phyloP scores from a whole-genome alignment of 176 grass and related monocot genomes.

The Chrysopogon serrulatus region DNA sequence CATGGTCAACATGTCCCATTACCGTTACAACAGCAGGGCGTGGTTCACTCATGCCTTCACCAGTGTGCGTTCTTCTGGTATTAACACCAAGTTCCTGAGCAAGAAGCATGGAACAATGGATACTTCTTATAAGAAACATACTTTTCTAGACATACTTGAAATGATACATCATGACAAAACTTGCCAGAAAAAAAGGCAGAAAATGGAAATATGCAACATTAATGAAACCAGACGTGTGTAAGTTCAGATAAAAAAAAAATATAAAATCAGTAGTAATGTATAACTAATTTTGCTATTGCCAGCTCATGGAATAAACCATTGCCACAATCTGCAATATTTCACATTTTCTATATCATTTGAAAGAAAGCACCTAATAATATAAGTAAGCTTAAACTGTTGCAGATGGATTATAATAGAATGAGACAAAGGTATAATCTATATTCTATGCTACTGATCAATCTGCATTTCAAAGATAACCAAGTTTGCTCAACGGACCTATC shows the following conservation, averaged over 20 bases:
- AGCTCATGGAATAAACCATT: neutral
- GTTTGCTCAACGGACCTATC: neutral
- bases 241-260: neutral
- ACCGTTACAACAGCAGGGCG: conserved; percentile 88
- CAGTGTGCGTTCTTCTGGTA: conserved; percentile 70
- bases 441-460: neutral
- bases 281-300: neutral
- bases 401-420: neutral
- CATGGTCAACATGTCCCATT: conserved; percentile 99
- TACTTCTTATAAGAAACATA: conserved; percentile 22
- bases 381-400: neutral
- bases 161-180: conserved; percentile 4
- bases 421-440: neutral
- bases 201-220: conserved; percentile 12
- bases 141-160: neutral
- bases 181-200: conserved; percentile 8
- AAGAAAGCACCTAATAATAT: neutral
- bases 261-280: neutral
- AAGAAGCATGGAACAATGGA: conserved; percentile 25
- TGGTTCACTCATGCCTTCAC: conserved; percentile 58
- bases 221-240: neutral
- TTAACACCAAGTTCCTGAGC: conserved; percentile 86
- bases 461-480: neutral
- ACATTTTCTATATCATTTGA: neutral
- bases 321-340: neutral